A percentile compares a stretch with the other conserved stretches of the same genome.
Evolutionary conservation across 768 basidiomycete genomes (phyloP).

Genomic region (Botryobasidium botryosum): DNA sequence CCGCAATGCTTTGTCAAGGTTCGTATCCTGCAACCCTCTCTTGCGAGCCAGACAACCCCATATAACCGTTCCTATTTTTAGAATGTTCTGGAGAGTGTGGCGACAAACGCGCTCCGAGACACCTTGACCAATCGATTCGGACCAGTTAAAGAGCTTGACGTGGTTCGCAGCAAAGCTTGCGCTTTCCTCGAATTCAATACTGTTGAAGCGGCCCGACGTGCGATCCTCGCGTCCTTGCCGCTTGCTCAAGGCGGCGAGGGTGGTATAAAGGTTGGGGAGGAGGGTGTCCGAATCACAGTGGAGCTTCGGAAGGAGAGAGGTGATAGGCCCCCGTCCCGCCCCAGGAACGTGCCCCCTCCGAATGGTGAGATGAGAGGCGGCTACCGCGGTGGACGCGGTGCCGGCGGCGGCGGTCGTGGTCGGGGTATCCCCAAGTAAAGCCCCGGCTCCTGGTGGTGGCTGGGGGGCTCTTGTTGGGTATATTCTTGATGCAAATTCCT

Average conservation of each 20-base stretch:
- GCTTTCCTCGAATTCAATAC: conserved; percentile 82
- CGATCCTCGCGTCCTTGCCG: conserved; percentile 60
- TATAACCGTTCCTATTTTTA: conserved; percentile 16
- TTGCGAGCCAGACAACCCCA: neutral
- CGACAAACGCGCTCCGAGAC: conserved; percentile 31
- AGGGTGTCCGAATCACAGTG: conserved; percentile 37
- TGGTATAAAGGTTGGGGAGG: conserved; percentile 57
- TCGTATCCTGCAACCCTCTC: conserved; percentile 9
- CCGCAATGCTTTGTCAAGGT: conserved; percentile 90
- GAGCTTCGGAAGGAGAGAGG: conserved; percentile 86
- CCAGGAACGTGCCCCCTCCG: neutral
- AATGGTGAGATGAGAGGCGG: neutral
- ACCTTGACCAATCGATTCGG: conserved; percentile 52
- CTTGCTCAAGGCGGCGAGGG: conserved; percentile 67
- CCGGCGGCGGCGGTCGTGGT: neutral
- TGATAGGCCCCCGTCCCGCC: conserved; percentile 38
- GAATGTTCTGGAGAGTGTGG: conserved; percentile 57
- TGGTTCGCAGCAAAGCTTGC: conserved; percentile 75
- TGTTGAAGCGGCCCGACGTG: conserved; percentile 67
- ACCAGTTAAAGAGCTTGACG: conserved; percentile 70
- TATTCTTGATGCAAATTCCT: too few species aligned
- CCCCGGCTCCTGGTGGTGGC: too few species aligned
- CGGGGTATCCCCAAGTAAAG: conserved; percentile 1
- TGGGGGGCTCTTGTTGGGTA: too few species aligned
- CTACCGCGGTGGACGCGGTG: neutral